A percentile compares a stretch with the other conserved stretches of the same genome.
Conservation (phyloP, 2,329 filamentous ascomycete genomes). For the Cladosporium sp. region DNA sequence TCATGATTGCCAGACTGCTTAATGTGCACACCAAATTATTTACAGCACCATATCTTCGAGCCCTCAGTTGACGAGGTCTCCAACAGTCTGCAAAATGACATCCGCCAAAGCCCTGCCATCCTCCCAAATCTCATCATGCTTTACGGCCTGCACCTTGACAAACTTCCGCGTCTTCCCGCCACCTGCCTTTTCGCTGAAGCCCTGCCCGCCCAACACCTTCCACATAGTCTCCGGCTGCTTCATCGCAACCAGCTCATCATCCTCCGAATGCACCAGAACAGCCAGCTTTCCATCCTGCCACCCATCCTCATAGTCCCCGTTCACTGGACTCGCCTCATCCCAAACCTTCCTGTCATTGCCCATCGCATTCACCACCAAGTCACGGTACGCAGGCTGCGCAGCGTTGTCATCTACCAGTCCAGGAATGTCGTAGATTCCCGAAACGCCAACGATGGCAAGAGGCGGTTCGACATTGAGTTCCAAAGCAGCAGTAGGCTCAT, state of each 20-base stretch:
- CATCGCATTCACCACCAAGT: constrained; percentile 64
- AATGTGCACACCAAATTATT: neutral
- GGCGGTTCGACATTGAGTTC: constrained; percentile 43
- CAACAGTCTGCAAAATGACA: constrained; percentile 35
- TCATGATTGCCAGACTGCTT: neutral
- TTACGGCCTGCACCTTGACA: constrained; percentile 53
- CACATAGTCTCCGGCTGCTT: constrained; percentile 63
- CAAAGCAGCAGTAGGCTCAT: constrained; percentile 31
- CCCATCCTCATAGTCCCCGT: constrained; percentile 44
- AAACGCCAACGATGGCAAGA: constrained; percentile 60
- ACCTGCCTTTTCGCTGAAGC: constrained; percentile 39
- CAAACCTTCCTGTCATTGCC: constrained; percentile 54
- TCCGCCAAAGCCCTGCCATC: constrained; percentile 60
- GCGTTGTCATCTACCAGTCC: constrained; percentile 52
- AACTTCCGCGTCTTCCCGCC: constrained; percentile 41
- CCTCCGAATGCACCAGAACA: constrained; percentile 49
- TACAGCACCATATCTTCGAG: neutral
- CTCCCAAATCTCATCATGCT: constrained; percentile 66
- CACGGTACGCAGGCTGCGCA: constrained; percentile 54
- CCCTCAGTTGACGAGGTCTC: constrained; percentile 18
- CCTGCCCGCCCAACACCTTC: constrained; percentile 48
- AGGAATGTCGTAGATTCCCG: constrained; percentile 68
- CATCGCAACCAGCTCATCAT: constrained; percentile 54
- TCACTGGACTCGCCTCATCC: constrained; percentile 59
- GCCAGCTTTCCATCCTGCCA: constrained; percentile 46